These are phyloP conservation scores for Petunia secreta DNA, from an alignment of 257 asterid genomes.

Conservation along the genomic window DNA sequence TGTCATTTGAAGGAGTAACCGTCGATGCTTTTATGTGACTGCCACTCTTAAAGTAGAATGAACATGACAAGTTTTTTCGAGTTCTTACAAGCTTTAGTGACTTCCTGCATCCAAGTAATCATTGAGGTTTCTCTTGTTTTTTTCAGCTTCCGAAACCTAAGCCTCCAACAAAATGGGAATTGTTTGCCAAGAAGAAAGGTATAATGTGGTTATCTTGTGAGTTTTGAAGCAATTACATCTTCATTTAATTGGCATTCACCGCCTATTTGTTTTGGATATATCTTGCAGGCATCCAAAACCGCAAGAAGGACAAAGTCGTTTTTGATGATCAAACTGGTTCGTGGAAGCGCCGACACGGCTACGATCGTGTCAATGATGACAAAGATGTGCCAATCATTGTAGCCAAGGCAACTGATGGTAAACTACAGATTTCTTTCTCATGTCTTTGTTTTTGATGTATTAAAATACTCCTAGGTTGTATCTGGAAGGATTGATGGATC, in stretches of 20 bases:
- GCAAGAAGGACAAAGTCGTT: slow-evolving; percentile 73
- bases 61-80: no score
- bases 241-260: not conserved
- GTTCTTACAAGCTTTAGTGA: no score
- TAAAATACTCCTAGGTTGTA: no score
- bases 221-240: not conserved
- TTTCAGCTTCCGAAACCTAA: slow-evolving; percentile 88
- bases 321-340: slow-evolving; percentile 78
- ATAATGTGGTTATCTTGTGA: not conserved
- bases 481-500: not conserved
- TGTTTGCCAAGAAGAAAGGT: slow-evolving; percentile 92
- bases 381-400: slow-evolving; percentile 87
- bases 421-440: slow-evolving; percentile 2
- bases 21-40: no score
- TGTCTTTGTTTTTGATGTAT: not conserved
- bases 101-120: no score
- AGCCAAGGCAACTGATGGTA: slow-evolving; percentile 93
- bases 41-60: no score
- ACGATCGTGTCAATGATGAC: slow-evolving; percentile 89
- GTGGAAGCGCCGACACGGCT: slow-evolving; percentile 95
- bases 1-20: no score
- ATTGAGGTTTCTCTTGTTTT: not conserved
- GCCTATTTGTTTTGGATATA: not conserved
- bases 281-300: slow-evolving; percentile 69
- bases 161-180: slow-evolving; percentile 95